Base-by-base conservation (phyloP, 352 stramenopile species). In the Phytophthora fragariae region DNA sequence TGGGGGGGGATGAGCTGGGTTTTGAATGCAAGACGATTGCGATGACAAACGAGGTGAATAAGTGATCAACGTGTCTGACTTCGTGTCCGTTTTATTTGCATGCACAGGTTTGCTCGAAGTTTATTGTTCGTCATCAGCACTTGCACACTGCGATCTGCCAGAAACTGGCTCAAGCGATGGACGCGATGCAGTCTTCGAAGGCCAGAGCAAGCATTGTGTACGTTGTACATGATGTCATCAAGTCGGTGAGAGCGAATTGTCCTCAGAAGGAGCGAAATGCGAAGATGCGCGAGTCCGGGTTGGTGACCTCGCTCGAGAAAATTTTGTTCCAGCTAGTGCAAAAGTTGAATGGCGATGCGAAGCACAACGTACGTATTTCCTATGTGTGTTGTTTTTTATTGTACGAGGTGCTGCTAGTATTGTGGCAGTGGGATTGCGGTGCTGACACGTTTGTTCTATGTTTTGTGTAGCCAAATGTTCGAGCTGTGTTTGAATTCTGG, bases 221-320 rank as follows among this genome's bases (percentile, higher is more conserved):
- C 62, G 80, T 96, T 35, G 88, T 92, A 39, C 89, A 96, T 66
- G 89, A 96, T 70, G 88, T 95, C 9, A 79, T 96, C 62, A 94
- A 94, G 55, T 75, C 76, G 1, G 81, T 96, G 31, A 88, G 89
- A 57, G 88, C 85, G 15, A 87, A 77, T 60, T 92, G 76, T 50
- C 86, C 79, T 7, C 88, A 90, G 59, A 86, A 91, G 11, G 85
- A 95, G 31, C 86, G 86, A 62, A 95, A 94, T 77, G 75, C 63
- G 8, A 91, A 90, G 59, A 94, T 96, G 86, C 83, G 75, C 55
- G 82, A 88, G 55, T 93, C 89, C 27, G 76, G 69, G 6, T 63
- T 96, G 17, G 83, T 96, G 14, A 49, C 73, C 2, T 90, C 86
- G n/a, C 73, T 94, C 19, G 77, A 92, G 63, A 87, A 88, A 55